Base-by-base conservation (phyloP, 495 filamentous ascomycete genomes). In the Penicillium steckii region DNA sequence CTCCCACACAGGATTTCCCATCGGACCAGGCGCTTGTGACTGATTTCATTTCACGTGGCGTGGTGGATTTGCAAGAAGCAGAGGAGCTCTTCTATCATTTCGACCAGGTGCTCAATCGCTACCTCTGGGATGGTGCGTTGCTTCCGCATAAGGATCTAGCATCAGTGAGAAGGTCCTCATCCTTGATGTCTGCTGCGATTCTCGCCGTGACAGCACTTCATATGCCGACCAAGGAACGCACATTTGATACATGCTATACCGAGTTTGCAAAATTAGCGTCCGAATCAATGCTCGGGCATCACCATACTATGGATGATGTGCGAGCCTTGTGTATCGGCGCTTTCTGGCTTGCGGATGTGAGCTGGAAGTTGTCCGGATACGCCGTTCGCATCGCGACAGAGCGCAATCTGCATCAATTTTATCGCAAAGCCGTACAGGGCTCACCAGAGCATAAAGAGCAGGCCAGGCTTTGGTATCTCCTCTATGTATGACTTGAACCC, bases 381-480 rank as follows among this genome's bases (percentile, higher is more conserved):
- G 78, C 78, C 3, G 76, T 82, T 5, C 78, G 79, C n/a, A 79
- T 80, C 46, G 78, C 78, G 1, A 81, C 78, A 0, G 79, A 82
- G 53, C 69, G 73, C 25, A 71, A 74, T 32, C 58, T 82, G 4
- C 78, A 79, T 38, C 74, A 73, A 43, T 78, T 71, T 42, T 82
- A 76, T 50, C 64, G 71, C 44, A 80, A 77, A 55, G 76, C 77
- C 12, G 62, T 76, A 7, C 67, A 72, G 44, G 72, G 72, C 1
- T 77, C 71, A 33, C 65, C 68, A 23, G 72, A 77, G 15, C 74
- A 77, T 50, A 59, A 66, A 29, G 74, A 77, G 46, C 74, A 75
- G 49, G 71, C 71, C n/a, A 65, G 71, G 42, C 52, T 77, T 12
- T 77, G 74, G 76, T 81, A 80, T 62, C 64, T 80, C 43, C 69